Evolutionary conservation across 495 filamentous ascomycete genomes (phyloP).

Genomic region (Talaromyces borbonicus): DNA sequence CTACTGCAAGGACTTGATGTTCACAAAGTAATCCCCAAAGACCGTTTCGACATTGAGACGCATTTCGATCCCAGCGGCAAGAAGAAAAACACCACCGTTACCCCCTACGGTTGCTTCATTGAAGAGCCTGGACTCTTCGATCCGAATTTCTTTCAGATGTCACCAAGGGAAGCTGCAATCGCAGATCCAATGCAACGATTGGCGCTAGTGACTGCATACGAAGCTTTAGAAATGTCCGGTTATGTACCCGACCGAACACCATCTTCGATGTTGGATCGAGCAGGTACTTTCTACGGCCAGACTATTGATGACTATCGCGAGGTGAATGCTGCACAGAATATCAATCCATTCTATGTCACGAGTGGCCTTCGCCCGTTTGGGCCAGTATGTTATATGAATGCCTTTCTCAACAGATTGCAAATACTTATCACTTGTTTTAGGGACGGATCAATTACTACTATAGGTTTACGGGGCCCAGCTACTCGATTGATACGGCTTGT

Average conservation of each 20-base stretch:
- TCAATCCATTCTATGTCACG: constrained; percentile 90
- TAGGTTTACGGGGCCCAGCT: constrained; percentile 81
- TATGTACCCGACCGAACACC: constrained; percentile 81
- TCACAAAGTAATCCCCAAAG: constrained; percentile 46
- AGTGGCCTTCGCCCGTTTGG: constrained; percentile 84
- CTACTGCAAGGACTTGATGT: constrained; percentile 55
- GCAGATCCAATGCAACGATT: constrained; percentile 85
- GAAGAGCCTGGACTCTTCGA: constrained; percentile 80
- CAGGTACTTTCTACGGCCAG: constrained; percentile 91
- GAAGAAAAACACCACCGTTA: constrained; percentile 67
- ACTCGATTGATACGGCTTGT: constrained; percentile 82
- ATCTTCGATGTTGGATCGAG: constrained; percentile 70
- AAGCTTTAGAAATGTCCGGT: constrained; percentile 61
- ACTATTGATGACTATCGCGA: constrained; percentile 90
- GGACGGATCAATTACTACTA: constrained; percentile 40
- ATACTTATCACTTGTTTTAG: constrained; percentile 13
- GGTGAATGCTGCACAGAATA: constrained; percentile 78
- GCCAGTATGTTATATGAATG: constrained; percentile 35
- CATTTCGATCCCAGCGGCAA: constrained; percentile 70
- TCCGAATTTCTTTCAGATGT: constrained; percentile 90
- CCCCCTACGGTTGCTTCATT: constrained; percentile 82
- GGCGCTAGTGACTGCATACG: constrained; percentile 57
- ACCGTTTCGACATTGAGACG: constrained; percentile 68
- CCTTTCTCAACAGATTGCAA: constrained; percentile 12
- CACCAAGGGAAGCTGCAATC: constrained; percentile 81